A percentile compares a stretch with the other conserved stretches of the same genome.
These are phyloP conservation scores for Globisporangium solare DNA, from an alignment of 352 stramenopile species.

Conservation along the genomic window DNA sequence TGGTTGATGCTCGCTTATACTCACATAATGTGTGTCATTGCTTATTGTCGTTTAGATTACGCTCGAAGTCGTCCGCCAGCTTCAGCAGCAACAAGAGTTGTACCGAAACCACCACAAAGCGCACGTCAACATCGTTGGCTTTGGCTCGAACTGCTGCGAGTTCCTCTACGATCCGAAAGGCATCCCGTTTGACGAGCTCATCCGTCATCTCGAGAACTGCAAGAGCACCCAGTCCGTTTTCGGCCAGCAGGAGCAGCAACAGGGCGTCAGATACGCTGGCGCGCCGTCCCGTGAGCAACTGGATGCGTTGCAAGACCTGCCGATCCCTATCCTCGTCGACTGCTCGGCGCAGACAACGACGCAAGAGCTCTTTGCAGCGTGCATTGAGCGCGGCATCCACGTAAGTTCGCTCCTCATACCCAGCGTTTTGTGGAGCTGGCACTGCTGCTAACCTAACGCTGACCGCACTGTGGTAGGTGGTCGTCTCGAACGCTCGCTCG, in stretches of 20 bases:
- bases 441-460: neutral
- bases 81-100: constrained; percentile 52
- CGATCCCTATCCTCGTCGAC: constrained; percentile 67
- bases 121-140: constrained; percentile 63
- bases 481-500: constrained; percentile 63
- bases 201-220: constrained; percentile 34
- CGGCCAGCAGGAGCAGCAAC: constrained; percentile 11
- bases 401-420: constrained; percentile 6
- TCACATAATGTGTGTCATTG: neutral
- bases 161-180: constrained; percentile 57
- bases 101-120: constrained; percentile 70
- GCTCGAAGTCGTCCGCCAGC: constrained; percentile 50
- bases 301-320: constrained; percentile 57
- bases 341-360: constrained; percentile 57
- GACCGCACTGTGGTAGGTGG: constrained; percentile 19
- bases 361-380: constrained; percentile 49
- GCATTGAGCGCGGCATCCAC: constrained; percentile 66
- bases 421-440: neutral
- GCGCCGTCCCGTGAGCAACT: constrained; percentile 46
- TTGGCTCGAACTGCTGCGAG: constrained; percentile 52
- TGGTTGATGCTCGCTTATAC: neutral
- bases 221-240: constrained; percentile 27
- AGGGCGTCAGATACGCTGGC: constrained; percentile 20
- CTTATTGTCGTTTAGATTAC: constrained; percentile 32
- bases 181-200: constrained; percentile 46